Conservation (phyloP, 2,329 filamentous ascomycete genomes). For the Clarireedia hainanense region DNA sequence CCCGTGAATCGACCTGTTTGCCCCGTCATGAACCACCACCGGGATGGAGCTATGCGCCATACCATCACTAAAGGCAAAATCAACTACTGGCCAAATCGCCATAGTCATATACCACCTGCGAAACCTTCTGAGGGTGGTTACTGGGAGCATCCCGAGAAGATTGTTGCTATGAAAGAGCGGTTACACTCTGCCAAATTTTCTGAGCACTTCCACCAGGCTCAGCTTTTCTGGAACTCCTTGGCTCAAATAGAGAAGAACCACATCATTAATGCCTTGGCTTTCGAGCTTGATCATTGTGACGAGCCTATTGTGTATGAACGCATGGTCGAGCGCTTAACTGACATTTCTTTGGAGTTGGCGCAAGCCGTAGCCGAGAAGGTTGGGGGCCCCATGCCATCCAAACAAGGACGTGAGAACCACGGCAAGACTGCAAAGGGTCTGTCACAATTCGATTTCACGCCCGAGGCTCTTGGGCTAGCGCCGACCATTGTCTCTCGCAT, state of each 20-base stretch:
- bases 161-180: constrained; percentile 63
- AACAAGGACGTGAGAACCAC: constrained; percentile 49
- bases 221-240: constrained; percentile 77
- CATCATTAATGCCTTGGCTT: constrained; percentile 51
- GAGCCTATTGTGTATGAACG: constrained; percentile 69
- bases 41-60: constrained; percentile 66
- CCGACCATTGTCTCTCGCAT: constrained; percentile 64
- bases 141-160: constrained; percentile 56
- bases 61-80: constrained; percentile 64
- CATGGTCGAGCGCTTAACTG: constrained; percentile 57
- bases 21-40: constrained; percentile 68
- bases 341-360: constrained; percentile 66
- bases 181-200: constrained; percentile 65
- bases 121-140: constrained; percentile 57
- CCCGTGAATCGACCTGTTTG: constrained; percentile 71
- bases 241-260: constrained; percentile 58
- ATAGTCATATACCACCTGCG: constrained; percentile 55
- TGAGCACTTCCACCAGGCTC: constrained; percentile 70
- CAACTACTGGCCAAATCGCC: constrained; percentile 76
- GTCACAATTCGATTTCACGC: constrained; percentile 61
- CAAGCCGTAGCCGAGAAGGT: constrained; percentile 62
- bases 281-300: constrained; percentile 76
- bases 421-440: constrained; percentile 60
- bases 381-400: constrained; percentile 51
- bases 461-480: constrained; percentile 35